Conservation (phyloP, 2,329 filamentous ascomycete genomes). For the Didymella glomerata region DNA sequence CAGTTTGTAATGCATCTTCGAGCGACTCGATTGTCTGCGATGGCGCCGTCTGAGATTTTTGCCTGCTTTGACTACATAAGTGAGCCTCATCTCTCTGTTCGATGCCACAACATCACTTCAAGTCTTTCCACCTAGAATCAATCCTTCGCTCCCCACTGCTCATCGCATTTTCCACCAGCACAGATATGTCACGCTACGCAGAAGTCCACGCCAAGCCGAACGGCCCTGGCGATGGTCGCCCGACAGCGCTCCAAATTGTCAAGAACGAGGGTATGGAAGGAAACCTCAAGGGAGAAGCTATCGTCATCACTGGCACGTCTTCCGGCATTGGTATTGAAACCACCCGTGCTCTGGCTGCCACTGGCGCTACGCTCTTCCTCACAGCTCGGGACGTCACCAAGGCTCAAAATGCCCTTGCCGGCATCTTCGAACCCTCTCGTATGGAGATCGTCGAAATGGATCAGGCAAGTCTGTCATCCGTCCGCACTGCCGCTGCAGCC, state of each 20-base stretch:
- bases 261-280: slow-evolving; percentile 42
- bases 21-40: background rate
- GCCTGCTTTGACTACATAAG: background rate
- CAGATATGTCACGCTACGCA: slow-evolving; percentile 4
- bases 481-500: background rate
- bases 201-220: background rate
- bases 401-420: background rate
- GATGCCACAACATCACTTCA: background rate
- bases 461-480: background rate
- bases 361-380: background rate
- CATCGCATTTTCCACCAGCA: background rate
- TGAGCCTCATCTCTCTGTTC: background rate
- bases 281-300: background rate
- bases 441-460: background rate
- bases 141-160: background rate
- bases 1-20: background rate
- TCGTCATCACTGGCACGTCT: background rate
- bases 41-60: background rate
- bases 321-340: background rate
- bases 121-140: background rate
- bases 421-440: background rate
- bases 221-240: slow-evolving; percentile 53
- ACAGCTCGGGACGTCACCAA: background rate
- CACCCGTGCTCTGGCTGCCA: background rate
- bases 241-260: slow-evolving; percentile 54